Evolutionary conservation across 805 yeast species (phyloP).

Genomic region (Deakozyma indianensis): DNA sequence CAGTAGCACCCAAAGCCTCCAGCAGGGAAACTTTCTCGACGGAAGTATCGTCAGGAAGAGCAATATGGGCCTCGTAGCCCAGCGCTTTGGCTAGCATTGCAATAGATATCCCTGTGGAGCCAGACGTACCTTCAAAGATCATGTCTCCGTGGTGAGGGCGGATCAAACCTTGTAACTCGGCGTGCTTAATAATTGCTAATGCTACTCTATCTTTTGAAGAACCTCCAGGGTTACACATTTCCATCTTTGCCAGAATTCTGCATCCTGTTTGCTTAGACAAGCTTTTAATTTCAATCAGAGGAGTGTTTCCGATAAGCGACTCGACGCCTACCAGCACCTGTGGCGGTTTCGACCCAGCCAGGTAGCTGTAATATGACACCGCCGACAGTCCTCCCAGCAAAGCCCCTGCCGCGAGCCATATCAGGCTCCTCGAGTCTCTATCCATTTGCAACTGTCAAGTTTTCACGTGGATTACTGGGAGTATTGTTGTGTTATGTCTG

Average conservation of each 20-base stretch:
- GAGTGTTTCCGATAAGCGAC: slow-evolving; percentile 83
- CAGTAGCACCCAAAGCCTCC: slow-evolving; percentile 60
- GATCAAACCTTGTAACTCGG: slow-evolving; percentile 45
- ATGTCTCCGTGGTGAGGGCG: slow-evolving; percentile 50
- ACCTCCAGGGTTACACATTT: slow-evolving; percentile 82
- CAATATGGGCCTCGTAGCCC: slow-evolving; percentile 87
- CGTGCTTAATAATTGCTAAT: slow-evolving; percentile 57
- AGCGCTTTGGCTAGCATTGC: slow-evolving; percentile 80
- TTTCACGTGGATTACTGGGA: no score
- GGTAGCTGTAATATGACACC: not conserved
- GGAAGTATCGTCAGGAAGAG: slow-evolving; percentile 87
- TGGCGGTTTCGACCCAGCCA: not conserved
- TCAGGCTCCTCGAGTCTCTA: not conserved
- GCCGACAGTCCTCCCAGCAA: not conserved
- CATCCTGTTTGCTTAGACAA: slow-evolving; percentile 63
- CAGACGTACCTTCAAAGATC: slow-evolving; percentile 90
- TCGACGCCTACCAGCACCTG: slow-evolving; percentile 38
- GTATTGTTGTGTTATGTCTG: no score
- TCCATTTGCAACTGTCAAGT: no score
- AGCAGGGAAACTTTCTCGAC: slow-evolving; percentile 65
- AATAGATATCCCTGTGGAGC: slow-evolving; percentile 90
- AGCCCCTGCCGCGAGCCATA: not conserved
- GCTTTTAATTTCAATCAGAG: slow-evolving; percentile 59
- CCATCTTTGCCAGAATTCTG: slow-evolving; percentile 75
- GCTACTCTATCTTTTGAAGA: slow-evolving; percentile 95